Evolutionary conservation across 768 basidiomycete species (phyloP).

Genomic region (Trametes gibbosa): DNA sequence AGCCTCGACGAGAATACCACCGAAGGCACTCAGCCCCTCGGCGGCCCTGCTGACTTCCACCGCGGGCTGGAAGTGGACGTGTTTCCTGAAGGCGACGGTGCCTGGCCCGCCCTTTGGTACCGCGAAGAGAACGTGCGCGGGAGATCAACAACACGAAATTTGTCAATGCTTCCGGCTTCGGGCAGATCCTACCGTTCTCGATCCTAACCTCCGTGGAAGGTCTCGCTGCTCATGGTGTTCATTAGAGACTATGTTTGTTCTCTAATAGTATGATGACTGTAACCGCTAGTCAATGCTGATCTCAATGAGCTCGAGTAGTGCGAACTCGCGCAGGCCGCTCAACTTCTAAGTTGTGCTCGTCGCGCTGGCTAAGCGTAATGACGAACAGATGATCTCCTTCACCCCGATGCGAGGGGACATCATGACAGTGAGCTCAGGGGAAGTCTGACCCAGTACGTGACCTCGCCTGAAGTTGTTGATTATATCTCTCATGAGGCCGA

Average conservation of each 20-base stretch:
- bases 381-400: too few species aligned
- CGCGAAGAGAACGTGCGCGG: background rate
- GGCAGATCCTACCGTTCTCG: constrained; percentile 1
- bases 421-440: too few species aligned
- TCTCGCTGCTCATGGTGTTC: background rate
- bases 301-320: background rate
- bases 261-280: background rate
- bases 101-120: background rate
- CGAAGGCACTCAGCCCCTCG: constrained; percentile 2
- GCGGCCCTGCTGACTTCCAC: constrained; percentile 3
- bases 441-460: too few species aligned
- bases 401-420: too few species aligned
- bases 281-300: too few species aligned
- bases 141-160: constrained; percentile 11
- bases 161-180: constrained; percentile 4
- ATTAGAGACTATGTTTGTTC: background rate
- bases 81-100: background rate
- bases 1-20: background rate
- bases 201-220: background rate
- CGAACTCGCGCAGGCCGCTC: background rate
- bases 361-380: too few species aligned
- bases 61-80: background rate
- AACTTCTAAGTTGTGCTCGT: background rate
- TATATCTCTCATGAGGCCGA: too few species aligned
- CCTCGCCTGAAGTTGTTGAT: too few species aligned